Percentiles rank a stretch among this genome's conserved stretches.
Conservation (phyloP, 2,329 filamentous ascomycete genomes). For the Talaromyces piceae region DNA sequence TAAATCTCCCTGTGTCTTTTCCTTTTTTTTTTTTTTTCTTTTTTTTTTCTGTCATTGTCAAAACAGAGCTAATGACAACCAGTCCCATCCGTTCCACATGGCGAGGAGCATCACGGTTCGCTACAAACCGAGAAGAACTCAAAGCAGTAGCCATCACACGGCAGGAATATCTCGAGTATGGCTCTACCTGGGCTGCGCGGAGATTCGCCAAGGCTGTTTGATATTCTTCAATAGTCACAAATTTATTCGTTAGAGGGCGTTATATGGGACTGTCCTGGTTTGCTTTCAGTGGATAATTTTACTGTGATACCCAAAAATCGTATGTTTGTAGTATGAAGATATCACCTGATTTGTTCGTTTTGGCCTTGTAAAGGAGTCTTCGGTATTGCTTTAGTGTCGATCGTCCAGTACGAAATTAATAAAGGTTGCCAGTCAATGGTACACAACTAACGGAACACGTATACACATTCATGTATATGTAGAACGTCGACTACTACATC, state of each 20-base stretch:
- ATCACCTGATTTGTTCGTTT: background rate
- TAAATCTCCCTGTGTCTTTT: slow-evolving; percentile 23
- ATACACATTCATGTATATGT: background rate
- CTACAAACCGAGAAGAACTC: slow-evolving; percentile 57
- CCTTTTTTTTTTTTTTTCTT: background rate
- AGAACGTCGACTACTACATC: no score
- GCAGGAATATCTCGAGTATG: slow-evolving; percentile 84
- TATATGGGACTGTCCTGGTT: background rate
- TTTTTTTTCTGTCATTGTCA: background rate
- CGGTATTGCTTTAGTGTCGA: no score
- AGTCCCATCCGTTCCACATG: slow-evolving; percentile 72
- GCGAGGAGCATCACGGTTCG: slow-evolving; percentile 74
- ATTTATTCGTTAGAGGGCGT: slow-evolving; percentile 2
- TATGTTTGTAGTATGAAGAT: background rate
- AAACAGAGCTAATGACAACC: slow-evolving; percentile 6
- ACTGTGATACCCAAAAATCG: slow-evolving; percentile 10
- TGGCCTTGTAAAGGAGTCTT: no score
- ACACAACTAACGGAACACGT: background rate
- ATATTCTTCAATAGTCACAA: background rate
- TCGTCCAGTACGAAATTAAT: no score
- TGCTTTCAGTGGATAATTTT: background rate
- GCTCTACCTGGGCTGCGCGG: slow-evolving; percentile 64
- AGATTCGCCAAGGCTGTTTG: slow-evolving; percentile 50
- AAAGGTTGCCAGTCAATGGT: no score
- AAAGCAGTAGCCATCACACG: slow-evolving; percentile 69